Conservation (phyloP, 345 rosid genomes). For the Angophora floribunda region DNA sequence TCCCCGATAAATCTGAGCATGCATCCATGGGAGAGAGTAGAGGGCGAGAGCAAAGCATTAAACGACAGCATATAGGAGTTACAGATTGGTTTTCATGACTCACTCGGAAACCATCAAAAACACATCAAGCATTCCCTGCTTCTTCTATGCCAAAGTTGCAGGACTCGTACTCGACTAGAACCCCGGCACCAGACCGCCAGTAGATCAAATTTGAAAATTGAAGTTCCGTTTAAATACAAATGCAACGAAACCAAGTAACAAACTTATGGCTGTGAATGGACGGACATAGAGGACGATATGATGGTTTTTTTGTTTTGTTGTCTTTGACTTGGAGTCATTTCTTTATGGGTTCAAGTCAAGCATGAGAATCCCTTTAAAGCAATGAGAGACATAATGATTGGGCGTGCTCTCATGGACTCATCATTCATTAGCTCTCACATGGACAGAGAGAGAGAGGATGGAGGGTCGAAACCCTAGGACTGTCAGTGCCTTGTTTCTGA, state of each 20-base stretch:
- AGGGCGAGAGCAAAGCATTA: background rate
- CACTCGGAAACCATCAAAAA: background rate
- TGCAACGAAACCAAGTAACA: background rate
- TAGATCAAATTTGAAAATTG: background rate
- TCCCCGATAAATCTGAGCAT: background rate
- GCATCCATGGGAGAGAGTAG: background rate
- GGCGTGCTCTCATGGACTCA: conserved; percentile 6
- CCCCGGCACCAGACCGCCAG: background rate
- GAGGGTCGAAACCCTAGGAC: background rate
- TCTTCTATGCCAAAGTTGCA: background rate
- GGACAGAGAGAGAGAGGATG: background rate
- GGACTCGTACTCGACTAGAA: background rate
- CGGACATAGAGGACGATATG: background rate
- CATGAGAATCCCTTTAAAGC: background rate
- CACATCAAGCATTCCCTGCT: background rate
- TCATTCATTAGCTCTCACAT: background rate
- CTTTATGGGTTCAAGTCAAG: conserved; percentile 1
- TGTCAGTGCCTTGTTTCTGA: background rate
- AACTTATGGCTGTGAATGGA: background rate
- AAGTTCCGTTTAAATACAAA: background rate
- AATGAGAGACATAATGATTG: conserved; percentile 8
- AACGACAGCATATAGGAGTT: background rate
- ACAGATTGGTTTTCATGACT: background rate
- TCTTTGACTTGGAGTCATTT: background rate
- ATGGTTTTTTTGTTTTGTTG: background rate